Base-by-base conservation (phyloP, 2,329 filamentous ascomycete species). In the Didymella glomerata region DNA sequence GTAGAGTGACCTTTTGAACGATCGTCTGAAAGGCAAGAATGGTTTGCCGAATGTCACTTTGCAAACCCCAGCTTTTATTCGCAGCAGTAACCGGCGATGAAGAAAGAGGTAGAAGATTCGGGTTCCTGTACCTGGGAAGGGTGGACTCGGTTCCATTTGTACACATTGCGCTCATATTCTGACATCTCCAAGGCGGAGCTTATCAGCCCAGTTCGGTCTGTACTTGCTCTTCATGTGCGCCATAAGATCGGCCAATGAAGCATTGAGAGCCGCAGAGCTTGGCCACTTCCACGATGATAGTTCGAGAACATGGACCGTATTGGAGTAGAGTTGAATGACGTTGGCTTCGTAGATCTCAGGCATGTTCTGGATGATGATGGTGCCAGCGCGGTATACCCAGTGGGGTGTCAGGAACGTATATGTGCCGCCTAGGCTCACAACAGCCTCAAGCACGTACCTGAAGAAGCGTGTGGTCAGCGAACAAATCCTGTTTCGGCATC, bases 341-440 rank as follows among this genome's bases (percentile, higher is more conserved):
- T 76, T 71, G 10, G 57, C 69, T 2, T 68, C 69, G 14, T 70
- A 69, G 32, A 76, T 69, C 6, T 62, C 46, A 4, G 69, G 67
- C 50, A 76, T 72, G 51, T 71, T 72, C 30, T 76, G 68, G 25
- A 76, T 69, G 24, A 76, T 54, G 3, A 75, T 66, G 0, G 69
- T 72, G 3, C 68, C 72, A 9, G 74, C 73, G 46, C 68, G 66
- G 54, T 74, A 76, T 1, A 76, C 73, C 74, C 74, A 76, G 52
- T 76, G 72, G 14, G 74, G 74, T 1, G 74, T 76, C 7, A 73
- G 53, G 38, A 70, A 76, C 4, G 68, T 67, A 60, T 76, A 72
- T 8, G 75, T 68, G 45, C 66, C 66, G 10, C 72, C 73, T 2
- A 63, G 58, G 38, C 67, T 67, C 5, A 76, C 72, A 11, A 75